phyloP scores from a whole-genome alignment of 2,329 filamentous ascomycete species.

The Aspergillus tamarii region DNA sequence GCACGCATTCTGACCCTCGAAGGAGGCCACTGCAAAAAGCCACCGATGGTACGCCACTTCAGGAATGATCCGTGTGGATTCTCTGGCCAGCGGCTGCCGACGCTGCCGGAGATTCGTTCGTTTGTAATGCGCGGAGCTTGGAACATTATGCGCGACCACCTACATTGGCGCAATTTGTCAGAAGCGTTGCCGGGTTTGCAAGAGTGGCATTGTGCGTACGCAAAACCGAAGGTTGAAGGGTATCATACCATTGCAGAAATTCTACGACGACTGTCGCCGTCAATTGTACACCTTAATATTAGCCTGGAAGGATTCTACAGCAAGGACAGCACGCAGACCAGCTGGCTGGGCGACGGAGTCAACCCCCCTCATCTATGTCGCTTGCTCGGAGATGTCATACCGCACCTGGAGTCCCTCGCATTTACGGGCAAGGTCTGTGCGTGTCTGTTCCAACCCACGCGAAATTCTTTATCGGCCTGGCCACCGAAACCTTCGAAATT shows the following conservation, averaged over 20 bases:
- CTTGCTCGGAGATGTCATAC: conserved; percentile 63
- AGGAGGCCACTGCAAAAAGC: conserved; percentile 76
- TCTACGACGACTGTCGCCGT: conserved; percentile 59
- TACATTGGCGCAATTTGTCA: conserved; percentile 66
- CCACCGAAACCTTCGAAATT: conserved; percentile 51
- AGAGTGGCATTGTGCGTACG: conserved; percentile 60
- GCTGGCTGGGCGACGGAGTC: conserved; percentile 49
- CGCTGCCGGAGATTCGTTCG: conserved; percentile 63
- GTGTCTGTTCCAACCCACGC: conserved; percentile 65
- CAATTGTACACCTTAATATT: conserved; percentile 66
- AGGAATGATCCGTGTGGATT: conserved; percentile 37
- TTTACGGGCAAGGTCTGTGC: conserved; percentile 75
- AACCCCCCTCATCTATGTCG: conserved; percentile 67
- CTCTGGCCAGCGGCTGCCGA: conserved; percentile 44
- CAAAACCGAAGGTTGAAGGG: conserved; percentile 73
- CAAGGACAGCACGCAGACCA: conserved; percentile 63
- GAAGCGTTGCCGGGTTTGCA: conserved; percentile 65
- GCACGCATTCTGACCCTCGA: conserved; percentile 71
- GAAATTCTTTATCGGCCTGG: conserved; percentile 52
- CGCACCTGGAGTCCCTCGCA: conserved; percentile 67
- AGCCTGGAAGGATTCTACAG: conserved; percentile 73
- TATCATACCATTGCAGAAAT: conserved; percentile 71
- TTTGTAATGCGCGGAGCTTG: conserved; percentile 75
- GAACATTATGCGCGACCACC: conserved; percentile 69
- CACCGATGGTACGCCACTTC: conserved; percentile 68